Evolutionary conservation across 2,329 filamentous ascomycete genomes (phyloP).

Genomic region (Fusarium brachygibbosum): DNA sequence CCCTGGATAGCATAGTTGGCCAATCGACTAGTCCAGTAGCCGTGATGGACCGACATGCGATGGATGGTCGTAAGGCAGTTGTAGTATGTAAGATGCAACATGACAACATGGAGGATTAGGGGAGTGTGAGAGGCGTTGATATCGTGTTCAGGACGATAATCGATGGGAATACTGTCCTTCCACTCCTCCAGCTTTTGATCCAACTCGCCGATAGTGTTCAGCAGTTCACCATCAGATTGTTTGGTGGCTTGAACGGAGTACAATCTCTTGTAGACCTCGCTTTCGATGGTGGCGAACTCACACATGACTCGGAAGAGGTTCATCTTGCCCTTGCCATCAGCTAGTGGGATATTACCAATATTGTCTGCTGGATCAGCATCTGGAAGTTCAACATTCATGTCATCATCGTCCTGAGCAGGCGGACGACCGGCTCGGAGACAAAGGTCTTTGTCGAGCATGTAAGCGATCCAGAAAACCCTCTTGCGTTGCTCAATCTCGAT

Average conservation of each 20-base stretch:
- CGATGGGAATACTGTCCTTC: conserved; percentile 95
- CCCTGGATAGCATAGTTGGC: conserved; percentile 97
- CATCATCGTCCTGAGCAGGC: conserved; percentile 73
- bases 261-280: conserved; percentile 90
- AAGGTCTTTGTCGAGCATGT: conserved; percentile 74
- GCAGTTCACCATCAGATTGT: conserved; percentile 89
- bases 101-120: conserved; percentile 92
- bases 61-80: conserved; percentile 98
- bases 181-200: conserved; percentile 91
- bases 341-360: conserved; percentile 92
- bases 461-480: conserved; percentile 75
- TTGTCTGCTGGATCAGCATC: conserved; percentile 92
- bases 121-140: conserved; percentile 94
- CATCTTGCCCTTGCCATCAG: conserved; percentile 90
- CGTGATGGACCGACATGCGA: conserved; percentile 97
- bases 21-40: conserved; percentile 95
- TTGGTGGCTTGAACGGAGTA: conserved; percentile 95
- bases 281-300: conserved; percentile 91
- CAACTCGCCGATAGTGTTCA: conserved; percentile 95
- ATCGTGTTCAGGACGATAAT: conserved; percentile 97
- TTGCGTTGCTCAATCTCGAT: conserved; percentile 92
- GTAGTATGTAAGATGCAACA: conserved; percentile 97
- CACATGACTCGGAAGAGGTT: conserved; percentile 96
- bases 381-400: conserved; percentile 96
- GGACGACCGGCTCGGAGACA: conserved; percentile 71